Evolutionary conservation across 2,329 filamentous ascomycete species (phyloP).

Genomic region (Phaeosphaeriaceae sp.): DNA sequence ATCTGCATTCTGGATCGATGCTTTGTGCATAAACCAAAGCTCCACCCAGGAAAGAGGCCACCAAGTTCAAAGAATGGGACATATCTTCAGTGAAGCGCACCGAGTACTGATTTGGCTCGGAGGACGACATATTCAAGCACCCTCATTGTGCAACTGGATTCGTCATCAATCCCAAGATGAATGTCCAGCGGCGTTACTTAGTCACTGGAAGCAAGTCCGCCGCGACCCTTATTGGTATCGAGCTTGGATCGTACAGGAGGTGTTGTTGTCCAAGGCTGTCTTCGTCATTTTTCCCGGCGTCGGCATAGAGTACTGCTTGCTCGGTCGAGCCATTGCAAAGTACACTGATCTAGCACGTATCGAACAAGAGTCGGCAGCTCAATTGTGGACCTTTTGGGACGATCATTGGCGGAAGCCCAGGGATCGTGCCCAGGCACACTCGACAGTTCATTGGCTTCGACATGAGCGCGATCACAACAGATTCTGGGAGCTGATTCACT

Average conservation of each 20-base stretch:
- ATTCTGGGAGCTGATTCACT: conserved; percentile 1
- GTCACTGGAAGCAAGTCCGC: neutral
- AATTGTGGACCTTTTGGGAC: neutral
- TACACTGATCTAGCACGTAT: neutral
- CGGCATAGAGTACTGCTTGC: neutral
- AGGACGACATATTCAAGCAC: neutral
- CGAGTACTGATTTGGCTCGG: conserved; percentile 14
- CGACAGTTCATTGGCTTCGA: neutral
- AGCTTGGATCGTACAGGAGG: conserved; percentile 7
- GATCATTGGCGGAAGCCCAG: neutral
- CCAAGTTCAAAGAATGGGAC: conserved; percentile 13
- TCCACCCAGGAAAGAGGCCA: conserved; percentile 8
- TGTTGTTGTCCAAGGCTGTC: neutral
- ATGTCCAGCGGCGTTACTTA: neutral
- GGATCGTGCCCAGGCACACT: neutral
- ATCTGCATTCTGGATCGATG: conserved; percentile 14
- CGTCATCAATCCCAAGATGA: too few relatives aligned
- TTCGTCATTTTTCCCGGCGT: neutral
- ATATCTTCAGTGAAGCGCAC: conserved; percentile 4
- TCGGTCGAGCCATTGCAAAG: neutral
- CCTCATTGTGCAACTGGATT: neutral
- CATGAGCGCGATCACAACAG: neutral
- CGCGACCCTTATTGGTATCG: conserved; percentile 5
- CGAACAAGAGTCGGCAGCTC: neutral
- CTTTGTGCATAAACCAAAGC: conserved; percentile 16